phyloP scores from a whole-genome alignment of 1,284 basidiomycete genomes.

The Moesziomyces sp. region DNA sequence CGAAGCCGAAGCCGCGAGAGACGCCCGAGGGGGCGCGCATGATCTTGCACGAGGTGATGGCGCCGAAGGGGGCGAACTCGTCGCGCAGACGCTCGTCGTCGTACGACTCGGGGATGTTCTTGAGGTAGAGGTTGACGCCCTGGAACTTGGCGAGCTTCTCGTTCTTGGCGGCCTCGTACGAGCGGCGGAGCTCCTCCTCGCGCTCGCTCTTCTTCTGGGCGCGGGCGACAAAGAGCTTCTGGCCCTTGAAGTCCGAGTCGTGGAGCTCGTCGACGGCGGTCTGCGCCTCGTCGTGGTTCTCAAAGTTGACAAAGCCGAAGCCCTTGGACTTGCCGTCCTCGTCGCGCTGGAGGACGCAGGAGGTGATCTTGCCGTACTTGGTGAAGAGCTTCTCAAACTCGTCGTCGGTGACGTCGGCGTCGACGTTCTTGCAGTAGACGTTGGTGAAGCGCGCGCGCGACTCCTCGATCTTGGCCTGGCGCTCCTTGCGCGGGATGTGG shows the following conservation, averaged over 20 bases:
- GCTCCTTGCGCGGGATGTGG: conserved; percentile 94
- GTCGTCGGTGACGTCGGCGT: conserved; percentile 83
- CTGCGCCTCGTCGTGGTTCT: conserved; percentile 89
- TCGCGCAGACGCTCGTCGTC: conserved; percentile 68
- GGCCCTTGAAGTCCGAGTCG: conserved; percentile 85
- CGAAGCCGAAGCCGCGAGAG: conserved; percentile 97
- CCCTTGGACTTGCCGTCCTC: conserved; percentile 90
- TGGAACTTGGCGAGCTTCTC: conserved; percentile 99
- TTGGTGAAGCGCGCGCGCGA: conserved; percentile 97
- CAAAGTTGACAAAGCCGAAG: conserved; percentile 98
- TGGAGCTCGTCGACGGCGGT: conserved; percentile 89
- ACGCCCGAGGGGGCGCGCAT: conserved; percentile 86
- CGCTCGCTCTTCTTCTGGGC: conserved; percentile 99
- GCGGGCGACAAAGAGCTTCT: conserved; percentile 93
- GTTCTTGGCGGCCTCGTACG: conserved; percentile 93
- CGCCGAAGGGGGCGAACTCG: conserved; percentile 94
- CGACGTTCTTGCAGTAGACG: conserved; percentile 97
- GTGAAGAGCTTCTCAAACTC: conserved; percentile 87
- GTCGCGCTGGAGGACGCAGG: conserved; percentile 78
- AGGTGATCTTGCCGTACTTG: conserved; percentile 86
- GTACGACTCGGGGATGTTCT: conserved; percentile 76
- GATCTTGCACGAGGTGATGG: conserved; percentile 98
- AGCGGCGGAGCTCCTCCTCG: conserved; percentile 92
- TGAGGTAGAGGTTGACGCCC: conserved; percentile 99
- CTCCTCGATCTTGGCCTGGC: conserved; percentile 88